Evolutionary conservation across 805 yeast genomes (phyloP).

Genomic region (Kluyveromyces starmeri): DNA sequence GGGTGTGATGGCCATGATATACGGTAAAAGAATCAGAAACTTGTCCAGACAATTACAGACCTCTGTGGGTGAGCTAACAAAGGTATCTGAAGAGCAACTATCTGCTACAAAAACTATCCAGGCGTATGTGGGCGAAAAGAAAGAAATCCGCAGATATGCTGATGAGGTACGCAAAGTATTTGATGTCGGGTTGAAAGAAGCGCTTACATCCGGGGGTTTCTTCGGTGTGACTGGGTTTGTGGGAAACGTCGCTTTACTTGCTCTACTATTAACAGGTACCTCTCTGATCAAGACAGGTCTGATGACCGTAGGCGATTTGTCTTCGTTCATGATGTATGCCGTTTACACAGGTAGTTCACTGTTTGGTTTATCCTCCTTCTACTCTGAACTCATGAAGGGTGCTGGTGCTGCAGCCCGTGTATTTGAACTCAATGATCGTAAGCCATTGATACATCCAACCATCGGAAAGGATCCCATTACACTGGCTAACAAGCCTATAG

Average conservation of each 20-base stretch:
- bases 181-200: slow-evolving; percentile 70
- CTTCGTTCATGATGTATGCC: slow-evolving; percentile 92
- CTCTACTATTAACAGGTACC: slow-evolving; percentile 72
- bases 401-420: slow-evolving; percentile 91
- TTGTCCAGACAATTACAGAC: slow-evolving; percentile 73
- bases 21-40: slow-evolving; percentile 69
- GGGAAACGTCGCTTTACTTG: slow-evolving; percentile 75
- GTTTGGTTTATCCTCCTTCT: slow-evolving; percentile 83
- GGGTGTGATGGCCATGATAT: slow-evolving; percentile 66
- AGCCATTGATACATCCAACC: slow-evolving; percentile 62
- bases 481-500: slow-evolving; percentile 33
- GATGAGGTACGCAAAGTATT: slow-evolving; percentile 57
- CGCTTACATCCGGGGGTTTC: slow-evolving; percentile 64
- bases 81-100: slow-evolving; percentile 86
- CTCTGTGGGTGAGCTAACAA: slow-evolving; percentile 76
- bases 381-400: slow-evolving; percentile 93
- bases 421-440: slow-evolving; percentile 75
- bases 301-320: slow-evolving; percentile 77
- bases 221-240: slow-evolving; percentile 74
- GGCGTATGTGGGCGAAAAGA: slow-evolving; percentile 76
- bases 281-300: slow-evolving; percentile 70
- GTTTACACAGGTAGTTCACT: slow-evolving; percentile 90
- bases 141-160: slow-evolving; percentile 70
- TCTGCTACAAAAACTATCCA: slow-evolving; percentile 82
- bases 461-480: slow-evolving; percentile 40